Base-by-base conservation (phyloP, 257 asterid species). In the Fraxinus pennsylvanica region DNA sequence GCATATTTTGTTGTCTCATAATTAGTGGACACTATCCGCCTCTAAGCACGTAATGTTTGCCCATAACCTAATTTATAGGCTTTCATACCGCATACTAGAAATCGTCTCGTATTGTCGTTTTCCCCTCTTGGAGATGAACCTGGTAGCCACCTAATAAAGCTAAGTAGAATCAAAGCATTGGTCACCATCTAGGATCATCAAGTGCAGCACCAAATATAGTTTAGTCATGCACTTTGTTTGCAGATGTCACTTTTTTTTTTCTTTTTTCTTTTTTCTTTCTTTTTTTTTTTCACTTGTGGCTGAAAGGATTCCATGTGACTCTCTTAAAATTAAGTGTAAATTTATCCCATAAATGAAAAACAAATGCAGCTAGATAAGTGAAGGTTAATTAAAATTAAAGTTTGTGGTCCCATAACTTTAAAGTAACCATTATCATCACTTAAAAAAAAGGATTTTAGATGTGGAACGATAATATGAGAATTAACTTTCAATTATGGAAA, bases 101-200 rank as follows among this genome's bases (percentile, higher is more conserved):
- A 45, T 45, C 10, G 25, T 54, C 25, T 54, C 22, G 27, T 19
- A 9, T 54, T 6, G 65, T 54, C 65, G 4, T 19, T 54, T 54
- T 19, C 27, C 1, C 27, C n/a, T 0, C 3, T n/a, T 54, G 29
- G 25, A 39, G 65, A 39, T 65, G 43, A 33, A 32, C 5, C 47
- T 43, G n/a, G 47, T 68, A 35, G 52, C 19, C 25, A 45, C 50
- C 15, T 21, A 3, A 67, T 59, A 17, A 72, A 68, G 59, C 66
- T 12, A 36, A 27, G 57, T 36, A 14, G 38, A 59, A 80, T 79
- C 52, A 68, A 36, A 68, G 43, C 76, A 80, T 74, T 38, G 29
- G 83, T 80, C 83, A 35, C 80, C 54, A 75, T 75, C 80, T 57
- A 70, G 67, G 72, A 75, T 68, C 68, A 61, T 32, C 29, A 73